These are phyloP conservation scores for Hibiscus mutabilis DNA, from an alignment of 345 rosid genomes.

Conservation along the genomic window DNA sequence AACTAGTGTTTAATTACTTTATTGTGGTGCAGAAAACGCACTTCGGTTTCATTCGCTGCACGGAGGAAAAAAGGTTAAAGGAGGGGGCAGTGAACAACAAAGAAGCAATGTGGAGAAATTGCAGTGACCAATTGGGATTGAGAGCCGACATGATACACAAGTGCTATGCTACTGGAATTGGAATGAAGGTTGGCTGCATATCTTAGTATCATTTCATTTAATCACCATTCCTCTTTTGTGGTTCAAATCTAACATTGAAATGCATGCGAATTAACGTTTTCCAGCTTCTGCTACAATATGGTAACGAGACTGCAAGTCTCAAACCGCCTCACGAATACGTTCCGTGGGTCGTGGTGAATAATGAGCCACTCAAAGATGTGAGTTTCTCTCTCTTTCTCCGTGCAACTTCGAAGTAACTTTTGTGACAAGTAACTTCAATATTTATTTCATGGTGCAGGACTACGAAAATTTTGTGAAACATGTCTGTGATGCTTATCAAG, in stretches of 20 bases:
- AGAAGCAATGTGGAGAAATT: slow-evolving; percentile 22
- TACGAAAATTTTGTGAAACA: slow-evolving; percentile 25
- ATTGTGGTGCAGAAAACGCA: slow-evolving; percentile 23
- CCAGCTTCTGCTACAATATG: slow-evolving; percentile 27
- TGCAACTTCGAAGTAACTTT: neutral
- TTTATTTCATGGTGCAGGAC: slow-evolving; percentile 27
- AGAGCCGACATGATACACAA: slow-evolving; percentile 17
- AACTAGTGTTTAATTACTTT: neutral
- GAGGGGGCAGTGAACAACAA: slow-evolving; percentile 6
- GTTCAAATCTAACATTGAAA: too few relatives aligned
- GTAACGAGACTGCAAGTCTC: slow-evolving; percentile 29
- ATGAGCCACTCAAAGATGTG: slow-evolving; percentile 24
- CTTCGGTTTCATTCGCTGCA: slow-evolving; percentile 32
- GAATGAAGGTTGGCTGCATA: slow-evolving; percentile 24
- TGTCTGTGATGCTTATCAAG: slow-evolving; percentile 35
- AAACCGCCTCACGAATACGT: slow-evolving; percentile 25
- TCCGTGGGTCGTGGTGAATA: slow-evolving; percentile 39
- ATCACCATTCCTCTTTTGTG: too few relatives aligned
- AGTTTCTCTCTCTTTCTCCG: neutral
- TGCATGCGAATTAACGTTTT: neutral
- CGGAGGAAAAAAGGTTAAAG: slow-evolving; percentile 27
- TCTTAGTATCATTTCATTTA: neutral
- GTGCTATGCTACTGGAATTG: slow-evolving; percentile 24
- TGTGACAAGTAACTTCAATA: neutral
- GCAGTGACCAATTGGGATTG: slow-evolving; percentile 25